These are phyloP conservation scores for Strobilomyces echinocephalus DNA, from an alignment of 768 basidiomycete genomes.

Conservation along the genomic window DNA sequence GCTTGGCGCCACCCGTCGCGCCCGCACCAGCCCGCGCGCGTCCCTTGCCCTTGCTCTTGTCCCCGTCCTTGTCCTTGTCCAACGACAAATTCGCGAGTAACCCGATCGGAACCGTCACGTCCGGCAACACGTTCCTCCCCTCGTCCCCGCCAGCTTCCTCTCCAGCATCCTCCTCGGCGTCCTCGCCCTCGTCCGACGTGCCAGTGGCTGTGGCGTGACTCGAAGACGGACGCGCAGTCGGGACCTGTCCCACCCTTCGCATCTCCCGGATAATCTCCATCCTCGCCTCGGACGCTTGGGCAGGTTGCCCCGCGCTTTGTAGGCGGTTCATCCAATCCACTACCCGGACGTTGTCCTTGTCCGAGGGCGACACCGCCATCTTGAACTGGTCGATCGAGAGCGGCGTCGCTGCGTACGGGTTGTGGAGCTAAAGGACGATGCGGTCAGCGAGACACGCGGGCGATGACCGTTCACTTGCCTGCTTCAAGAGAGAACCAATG, in stretches of 20 bases:
- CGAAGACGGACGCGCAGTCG: background rate
- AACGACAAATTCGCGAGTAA: constrained; percentile 70
- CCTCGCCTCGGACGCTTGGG: constrained; percentile 33
- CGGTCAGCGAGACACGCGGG: background rate
- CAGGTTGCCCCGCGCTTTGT: constrained; percentile 51
- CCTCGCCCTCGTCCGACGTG: constrained; percentile 36
- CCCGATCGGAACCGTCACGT: constrained; percentile 69
- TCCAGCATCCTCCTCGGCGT: constrained; percentile 28
- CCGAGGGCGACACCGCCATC: constrained; percentile 72
- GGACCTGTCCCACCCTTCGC: constrained; percentile 25
- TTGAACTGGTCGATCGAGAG: constrained; percentile 75
- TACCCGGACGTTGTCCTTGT: constrained; percentile 61
- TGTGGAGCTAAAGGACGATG: constrained; percentile 44
- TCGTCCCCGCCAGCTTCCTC: constrained; percentile 44
- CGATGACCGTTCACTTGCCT: constrained; percentile 39
- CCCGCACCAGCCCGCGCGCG: too few relatives aligned
- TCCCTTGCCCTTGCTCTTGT: too few relatives aligned
- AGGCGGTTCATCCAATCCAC: constrained; percentile 74
- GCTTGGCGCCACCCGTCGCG: constrained; percentile 6
- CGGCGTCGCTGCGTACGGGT: constrained; percentile 75
- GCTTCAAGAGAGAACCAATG: constrained; percentile 80
- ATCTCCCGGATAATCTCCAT: constrained; percentile 28
- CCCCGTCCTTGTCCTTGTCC: constrained; percentile 41
- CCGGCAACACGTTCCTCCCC: constrained; percentile 51
- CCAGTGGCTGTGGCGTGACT: constrained; percentile 4